Evolutionary conservation across 176 grass and related monocot species (phyloP), one percentile per base, ranked within the genome.

Genomic region (Metroxylon sagu): DNA sequence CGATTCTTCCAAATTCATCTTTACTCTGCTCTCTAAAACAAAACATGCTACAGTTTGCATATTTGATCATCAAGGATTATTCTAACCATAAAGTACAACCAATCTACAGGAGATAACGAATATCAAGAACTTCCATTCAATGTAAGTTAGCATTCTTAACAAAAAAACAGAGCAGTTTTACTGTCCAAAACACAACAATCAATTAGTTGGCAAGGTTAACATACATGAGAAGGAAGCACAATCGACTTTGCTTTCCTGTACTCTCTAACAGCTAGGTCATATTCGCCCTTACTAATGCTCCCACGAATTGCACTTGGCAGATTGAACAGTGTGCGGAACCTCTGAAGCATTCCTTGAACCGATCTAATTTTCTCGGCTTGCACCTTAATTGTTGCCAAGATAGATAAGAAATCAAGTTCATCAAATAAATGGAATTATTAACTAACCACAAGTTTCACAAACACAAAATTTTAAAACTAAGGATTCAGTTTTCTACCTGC

Each of bases 361-460:
- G 93, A 98, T 83, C 93, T 98, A 60, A 92, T 98, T 76, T 92
- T 98, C 72, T 98, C 93, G 63, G 93, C 93, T 92, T 98, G 93
- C 53, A 81, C 88, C 93, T 98, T 71, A 39, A 14, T 43, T 43
- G 8, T 43, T 12, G 35, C 3, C 10, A 2, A 43, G 35, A 14
- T 43, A 2, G 35, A 43, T 43, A 3, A 43, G 35, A 43, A 43
- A 14, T 43, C 35, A 43, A 10, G 35, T 43, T 43, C 12, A 14
- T 43, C 35, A 43, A 43, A 43, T 43, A 12, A 0, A 43, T 43
- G 1, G 35, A 43, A 43, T 10, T 10, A 43, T 43, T 14, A 12
- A 43, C 12, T 43, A 43, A 43, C 35, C 12, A 10, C 35, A 14
- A 43, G 35, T 1, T 12, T 50, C 55, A 49, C 26, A 31, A 65